Evolutionary conservation across 108 stramenopile genomes (phyloP).

Genomic region (Pseudonitzschia delicatissima): DNA sequence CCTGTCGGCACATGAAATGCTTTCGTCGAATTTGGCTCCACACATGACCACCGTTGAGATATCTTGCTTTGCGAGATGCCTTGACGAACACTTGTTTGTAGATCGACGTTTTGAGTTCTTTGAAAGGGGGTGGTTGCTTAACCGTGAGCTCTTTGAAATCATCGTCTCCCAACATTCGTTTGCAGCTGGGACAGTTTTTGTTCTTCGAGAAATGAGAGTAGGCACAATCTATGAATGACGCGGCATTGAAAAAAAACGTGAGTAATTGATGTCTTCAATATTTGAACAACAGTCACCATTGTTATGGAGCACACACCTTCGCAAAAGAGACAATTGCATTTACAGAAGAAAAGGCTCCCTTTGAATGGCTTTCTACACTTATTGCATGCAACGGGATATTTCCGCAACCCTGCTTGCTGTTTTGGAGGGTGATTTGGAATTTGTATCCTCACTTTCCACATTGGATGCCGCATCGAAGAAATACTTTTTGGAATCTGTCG

Average conservation of each 20-base stretch:
- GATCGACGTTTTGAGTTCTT: not conserved
- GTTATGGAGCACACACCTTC: slow-evolving; percentile 55
- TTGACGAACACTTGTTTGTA: slow-evolving; percentile 10
- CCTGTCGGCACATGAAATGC: slow-evolving; percentile 47
- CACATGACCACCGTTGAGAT: slow-evolving; percentile 13
- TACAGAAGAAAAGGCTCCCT: slow-evolving; percentile 71
- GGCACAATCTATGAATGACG: slow-evolving; percentile 51
- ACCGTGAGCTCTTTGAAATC: slow-evolving; percentile 75
- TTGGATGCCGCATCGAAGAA: too few relatives aligned
- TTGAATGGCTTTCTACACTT: slow-evolving; percentile 60
- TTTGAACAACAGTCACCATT: not conserved
- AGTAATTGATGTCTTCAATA: not conserved
- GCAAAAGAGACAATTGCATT: slow-evolving; percentile 79
- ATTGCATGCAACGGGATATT: slow-evolving; percentile 41
- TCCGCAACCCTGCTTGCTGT: not conserved
- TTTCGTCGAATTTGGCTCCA: slow-evolving; percentile 31
- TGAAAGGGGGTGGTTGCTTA: slow-evolving; percentile 44
- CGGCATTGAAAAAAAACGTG: not conserved
- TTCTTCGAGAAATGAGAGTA: slow-evolving; percentile 64
- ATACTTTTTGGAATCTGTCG: too few relatives aligned
- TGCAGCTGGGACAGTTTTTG: slow-evolving; percentile 60
- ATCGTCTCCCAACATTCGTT: slow-evolving; percentile 45
- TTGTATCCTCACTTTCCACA: too few relatives aligned
- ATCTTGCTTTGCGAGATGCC: not conserved
- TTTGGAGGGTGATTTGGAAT: not conserved